Base-by-base conservation (phyloP, 2,329 filamentous ascomycete species). In the Penicillium sp. region DNA sequence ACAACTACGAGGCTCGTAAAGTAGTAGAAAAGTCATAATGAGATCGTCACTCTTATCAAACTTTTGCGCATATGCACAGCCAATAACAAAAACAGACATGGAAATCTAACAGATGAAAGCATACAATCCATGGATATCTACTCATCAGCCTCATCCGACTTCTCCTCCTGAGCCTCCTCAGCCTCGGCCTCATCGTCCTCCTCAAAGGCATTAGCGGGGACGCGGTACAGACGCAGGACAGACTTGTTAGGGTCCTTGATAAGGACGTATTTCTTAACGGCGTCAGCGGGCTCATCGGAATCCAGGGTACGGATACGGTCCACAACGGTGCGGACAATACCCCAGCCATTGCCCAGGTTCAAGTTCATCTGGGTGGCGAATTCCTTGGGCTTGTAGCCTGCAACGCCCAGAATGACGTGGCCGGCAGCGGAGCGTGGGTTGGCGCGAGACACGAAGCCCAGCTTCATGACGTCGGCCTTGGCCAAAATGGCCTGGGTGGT, bases 291-390 rank as follows among this genome's bases (percentile, higher is more conserved):
- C 49, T 73, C 70, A 16, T 71, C 65, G 24, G 69, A 66, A 56
- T 68, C 63, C 44, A 72, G 60, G 23, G 65, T 59, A 44, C 65
- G 64, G 47, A 74, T 70, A 42, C 97, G 94, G 72, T 98, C 93
- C 61, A 89, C 88, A 65, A 98, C 96, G 41, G 93, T 98, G 58
- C 93, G 88, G 50, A 98, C 93, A 57, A 98, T 97, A 70, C 93
- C 93, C 93, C 93, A 98, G 54, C 93, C 93, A 74, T 98, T 98
- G 74, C 86, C 87, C 47, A 97, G 80, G 63, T 90, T 94, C 63
- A 98, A 74, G 75, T 96, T 96, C 93, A 98, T 98, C 78, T 98
- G 93, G 65, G 81, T 80, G 54, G 93, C 93, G 61, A 98, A 97
- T 68, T 98, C 94, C 62, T 87, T 85, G 29, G 93, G 93, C 78